Conservation (phyloP, 768 basidiomycete species). For the Daedaleopsis sinensis region DNA sequence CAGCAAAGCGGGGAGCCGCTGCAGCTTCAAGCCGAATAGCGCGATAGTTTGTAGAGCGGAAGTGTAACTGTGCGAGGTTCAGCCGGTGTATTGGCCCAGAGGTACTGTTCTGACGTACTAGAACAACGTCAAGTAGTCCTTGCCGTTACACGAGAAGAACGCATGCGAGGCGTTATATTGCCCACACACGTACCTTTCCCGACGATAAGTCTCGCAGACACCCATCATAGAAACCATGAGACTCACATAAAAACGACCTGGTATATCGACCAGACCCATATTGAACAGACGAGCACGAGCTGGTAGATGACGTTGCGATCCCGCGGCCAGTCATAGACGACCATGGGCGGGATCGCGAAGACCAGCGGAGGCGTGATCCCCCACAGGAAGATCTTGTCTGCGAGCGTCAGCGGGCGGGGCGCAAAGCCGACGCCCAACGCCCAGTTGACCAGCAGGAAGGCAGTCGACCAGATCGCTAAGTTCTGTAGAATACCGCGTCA, state of each 20-base stretch:
- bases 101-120: constrained; percentile 28
- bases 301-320: constrained; percentile 65
- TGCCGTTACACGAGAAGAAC: constrained; percentile 44
- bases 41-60: constrained; percentile 60
- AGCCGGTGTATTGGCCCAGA: constrained; percentile 4
- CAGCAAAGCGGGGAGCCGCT: constrained; percentile 65
- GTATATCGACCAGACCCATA: constrained; percentile 70
- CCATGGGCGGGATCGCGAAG: constrained; percentile 63
- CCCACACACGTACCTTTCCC: constrained; percentile 45
- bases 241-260: constrained; percentile 53
- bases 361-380: constrained; percentile 61
- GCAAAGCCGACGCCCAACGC: constrained; percentile 58
- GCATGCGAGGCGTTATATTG: constrained; percentile 35
- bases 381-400: constrained; percentile 67
- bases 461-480: constrained; percentile 62
- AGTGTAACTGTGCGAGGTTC: constrained; percentile 39
- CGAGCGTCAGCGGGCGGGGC: constrained; percentile 42
- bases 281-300: constrained; percentile 52
- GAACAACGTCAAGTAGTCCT: constrained; percentile 44
- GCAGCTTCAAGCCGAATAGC: constrained; percentile 69
- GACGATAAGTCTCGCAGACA: not conserved
- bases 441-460: constrained; percentile 75
- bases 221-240: too few species aligned
- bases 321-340: constrained; percentile 74
- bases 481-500: constrained; percentile 31